These are phyloP conservation scores for Chlamydomonas sp. DNA, from an alignment of 139 green algal genomes.

Conservation along the genomic window DNA sequence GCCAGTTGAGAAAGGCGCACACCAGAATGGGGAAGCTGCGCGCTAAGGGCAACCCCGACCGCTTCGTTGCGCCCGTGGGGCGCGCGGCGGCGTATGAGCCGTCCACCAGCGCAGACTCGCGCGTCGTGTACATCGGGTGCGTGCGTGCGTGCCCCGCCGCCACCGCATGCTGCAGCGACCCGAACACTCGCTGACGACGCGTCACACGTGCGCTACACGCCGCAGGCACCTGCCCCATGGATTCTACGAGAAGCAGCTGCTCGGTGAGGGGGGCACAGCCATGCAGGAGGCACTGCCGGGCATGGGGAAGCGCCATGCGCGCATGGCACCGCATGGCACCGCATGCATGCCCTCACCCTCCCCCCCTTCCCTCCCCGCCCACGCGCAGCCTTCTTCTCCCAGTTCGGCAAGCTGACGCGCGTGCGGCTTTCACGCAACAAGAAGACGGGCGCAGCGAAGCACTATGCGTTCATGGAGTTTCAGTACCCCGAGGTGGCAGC, in stretches of 20 bases:
- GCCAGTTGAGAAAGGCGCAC: neutral
- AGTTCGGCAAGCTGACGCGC: constrained; percentile 59
- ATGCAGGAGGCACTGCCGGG: neutral
- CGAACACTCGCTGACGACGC: neutral
- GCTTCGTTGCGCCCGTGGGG: no score
- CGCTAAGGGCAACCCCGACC: no score
- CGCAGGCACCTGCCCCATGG: constrained; percentile 82
- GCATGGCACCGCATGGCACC: neutral
- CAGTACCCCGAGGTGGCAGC: constrained; percentile 64
- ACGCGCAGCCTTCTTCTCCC: constrained; percentile 56
- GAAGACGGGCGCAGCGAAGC: constrained; percentile 45
- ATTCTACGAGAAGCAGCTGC: constrained; percentile 84
- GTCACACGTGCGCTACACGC: neutral
- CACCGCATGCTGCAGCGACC: neutral
- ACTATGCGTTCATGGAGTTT: constrained; percentile 73
- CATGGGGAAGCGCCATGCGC: neutral
- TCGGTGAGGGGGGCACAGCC: constrained; percentile 65
- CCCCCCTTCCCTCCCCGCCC: neutral
- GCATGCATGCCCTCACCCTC: neutral
- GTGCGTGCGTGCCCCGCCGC: neutral
- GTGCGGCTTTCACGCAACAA: constrained; percentile 59
- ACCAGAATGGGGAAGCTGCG: neutral
- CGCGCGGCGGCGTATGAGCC: no score
- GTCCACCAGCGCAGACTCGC: constrained; percentile 5
- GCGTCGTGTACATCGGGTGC: constrained; percentile 23